phyloP scores from a whole-genome alignment of 108 stramenopile species.

The Aurantiochytrium sp. region DNA sequence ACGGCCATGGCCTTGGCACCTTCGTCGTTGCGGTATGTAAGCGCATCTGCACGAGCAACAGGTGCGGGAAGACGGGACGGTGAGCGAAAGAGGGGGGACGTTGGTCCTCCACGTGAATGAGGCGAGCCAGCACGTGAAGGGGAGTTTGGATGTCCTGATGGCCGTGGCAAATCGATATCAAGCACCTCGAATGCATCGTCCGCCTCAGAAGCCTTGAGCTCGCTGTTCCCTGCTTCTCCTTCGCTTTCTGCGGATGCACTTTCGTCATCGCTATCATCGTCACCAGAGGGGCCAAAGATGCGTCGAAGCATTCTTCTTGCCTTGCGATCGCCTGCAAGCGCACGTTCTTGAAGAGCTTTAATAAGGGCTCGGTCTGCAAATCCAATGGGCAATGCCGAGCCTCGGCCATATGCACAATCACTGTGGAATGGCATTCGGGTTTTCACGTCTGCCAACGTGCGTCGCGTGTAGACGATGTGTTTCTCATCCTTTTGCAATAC shows the following conservation, averaged over 20 bases:
- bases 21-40: background rate
- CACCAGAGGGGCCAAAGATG: background rate
- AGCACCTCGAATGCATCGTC: background rate
- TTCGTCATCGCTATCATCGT: background rate
- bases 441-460: background rate
- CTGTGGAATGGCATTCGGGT: background rate
- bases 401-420: background rate
- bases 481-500: background rate
- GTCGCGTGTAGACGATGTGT: background rate
- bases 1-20: background rate
- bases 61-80: background rate
- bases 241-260: background rate
- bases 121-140: background rate
- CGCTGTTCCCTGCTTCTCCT: too few species aligned
- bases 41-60: background rate
- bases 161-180: background rate
- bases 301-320: background rate
- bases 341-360: background rate
- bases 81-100: background rate
- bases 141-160: background rate
- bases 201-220: too few species aligned
- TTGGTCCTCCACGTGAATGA: too few species aligned
- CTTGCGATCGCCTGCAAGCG: background rate
- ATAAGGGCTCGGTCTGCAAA: background rate
- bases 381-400: background rate